Evolutionary conservation across 2,329 filamentous ascomycete species (phyloP).

Genomic region (Paecilomyces variotii): DNA sequence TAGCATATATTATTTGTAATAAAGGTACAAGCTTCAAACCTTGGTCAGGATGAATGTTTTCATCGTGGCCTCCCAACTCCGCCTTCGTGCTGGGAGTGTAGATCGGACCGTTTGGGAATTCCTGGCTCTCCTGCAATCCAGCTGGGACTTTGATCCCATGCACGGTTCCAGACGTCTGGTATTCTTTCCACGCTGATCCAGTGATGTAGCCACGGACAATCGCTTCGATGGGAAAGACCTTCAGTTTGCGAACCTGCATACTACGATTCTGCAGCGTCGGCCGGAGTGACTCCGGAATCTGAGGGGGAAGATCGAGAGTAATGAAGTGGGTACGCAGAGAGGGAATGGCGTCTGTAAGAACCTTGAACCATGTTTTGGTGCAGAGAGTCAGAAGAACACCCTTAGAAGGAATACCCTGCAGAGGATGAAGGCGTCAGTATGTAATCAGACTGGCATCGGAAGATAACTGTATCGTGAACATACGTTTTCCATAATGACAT

Average conservation of each 20-base stretch:
- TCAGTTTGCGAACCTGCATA: slow-evolving; percentile 69
- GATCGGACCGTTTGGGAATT: slow-evolving; percentile 58
- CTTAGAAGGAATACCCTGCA: neutral
- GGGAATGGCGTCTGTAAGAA: slow-evolving; percentile 50
- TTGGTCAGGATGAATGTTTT: slow-evolving; percentile 71
- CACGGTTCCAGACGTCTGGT: slow-evolving; percentile 64
- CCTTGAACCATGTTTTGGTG: slow-evolving; percentile 60
- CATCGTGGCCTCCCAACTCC: slow-evolving; percentile 67
- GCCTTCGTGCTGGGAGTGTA: slow-evolving; percentile 84
- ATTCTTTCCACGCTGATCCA: slow-evolving; percentile 75
- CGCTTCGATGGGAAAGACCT: slow-evolving; percentile 70
- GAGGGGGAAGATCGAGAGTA: slow-evolving; percentile 47
- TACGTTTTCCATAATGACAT: slow-evolving; percentile 73
- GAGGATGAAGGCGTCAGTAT: neutral
- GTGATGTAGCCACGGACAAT: slow-evolving; percentile 90
- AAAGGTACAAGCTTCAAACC: slow-evolving; percentile 32
- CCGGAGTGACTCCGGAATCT: slow-evolving; percentile 41
- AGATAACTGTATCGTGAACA: neutral
- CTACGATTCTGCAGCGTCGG: slow-evolving; percentile 54
- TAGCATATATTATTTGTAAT: neutral
- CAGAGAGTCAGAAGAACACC: slow-evolving; percentile 55
- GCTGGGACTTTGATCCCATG: slow-evolving; percentile 64
- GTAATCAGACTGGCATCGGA: neutral
- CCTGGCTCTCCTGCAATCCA: slow-evolving; percentile 63
- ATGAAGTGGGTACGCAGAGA: slow-evolving; percentile 57